Evolutionary conservation across 2,329 filamentous ascomycete genomes (phyloP), one percentile per base, ranked within the genome.

Genomic region (Aspergillus sp.): DNA sequence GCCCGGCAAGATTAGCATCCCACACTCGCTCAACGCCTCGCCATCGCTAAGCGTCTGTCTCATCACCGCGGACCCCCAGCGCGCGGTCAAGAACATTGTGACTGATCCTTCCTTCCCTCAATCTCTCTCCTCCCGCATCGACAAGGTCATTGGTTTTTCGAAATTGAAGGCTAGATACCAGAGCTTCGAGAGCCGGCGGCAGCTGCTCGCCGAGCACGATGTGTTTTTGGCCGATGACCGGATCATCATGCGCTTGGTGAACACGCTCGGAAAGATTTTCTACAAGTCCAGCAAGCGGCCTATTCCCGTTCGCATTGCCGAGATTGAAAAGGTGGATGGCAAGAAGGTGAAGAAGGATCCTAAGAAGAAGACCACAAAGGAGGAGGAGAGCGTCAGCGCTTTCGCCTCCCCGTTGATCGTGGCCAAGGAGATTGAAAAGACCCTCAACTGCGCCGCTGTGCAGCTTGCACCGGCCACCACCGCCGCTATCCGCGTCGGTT

Each of bases 161-260:
- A 95, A 97, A 69, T 76, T 98, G 57, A 91, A 91, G 72, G 78
- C 84, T 56, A 91, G 93, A 73, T 96, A 86, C 77, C 84, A 86
- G 74, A 81, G 86, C 48, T 98, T 88, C 69, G 93, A 98, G 73
- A 82, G 82, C 42, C 83, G 88, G 68, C 79, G 93, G 52, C 88
- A 93, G 67, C 79, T 98, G 31, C 79, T 85, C 50, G 74, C 82
- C 36, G 88, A 95, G 67, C 89, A 96, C 68, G 93, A 97, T 64
- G 73, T 97, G 44, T 97, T 98, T 73, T 77, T 98, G 45, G 91
- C 87, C 41, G 93, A 98, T 65, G 88, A 95, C 61, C 79, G 93
- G 39, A 86, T 98, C 43, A 72, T 83, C 49, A 79, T 78, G 46
- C 74, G 78, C 47, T 77, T 97, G 47, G 88, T 90, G 44, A 79